Base-by-base conservation (phyloP, 805 yeast genomes). In the Kurtzmaniella cleridarum region DNA sequence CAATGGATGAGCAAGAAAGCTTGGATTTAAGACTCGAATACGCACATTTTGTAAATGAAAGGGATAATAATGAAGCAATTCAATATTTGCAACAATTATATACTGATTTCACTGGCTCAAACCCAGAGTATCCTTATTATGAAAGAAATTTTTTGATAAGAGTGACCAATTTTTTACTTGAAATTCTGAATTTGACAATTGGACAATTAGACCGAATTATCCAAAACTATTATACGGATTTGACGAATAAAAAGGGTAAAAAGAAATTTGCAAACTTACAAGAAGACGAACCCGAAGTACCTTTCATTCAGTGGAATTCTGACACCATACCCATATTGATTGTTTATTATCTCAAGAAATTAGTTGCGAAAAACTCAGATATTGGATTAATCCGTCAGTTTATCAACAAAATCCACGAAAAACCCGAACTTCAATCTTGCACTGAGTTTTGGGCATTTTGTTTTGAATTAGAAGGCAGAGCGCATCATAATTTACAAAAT, bases 371-470 rank as follows among this genome's bases (percentile, higher is more conserved):
- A 8, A 20, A 20, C 8, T 20, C 24, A 20, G 24, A 20, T 20
- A 8, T 20, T 20, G 8, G 24, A 5, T 5, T 8, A 23, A 42
- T 54, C 12, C 46, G 68, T 18, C 41, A 41, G n/a, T 55, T 65
- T 33, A 66, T 57, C 49, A 62, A 62, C 43, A 47, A 42, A 16
- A 47, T 50, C 38, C 49, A 56, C 42, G 40, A 41, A 3, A 55
- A 65, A 26, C 45, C 51, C 1, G 50, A 59, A 3, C 50, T 80
- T 11, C 58, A 58, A 32, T 50, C 60, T 5, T 72, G 78, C 1
- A 56, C 57, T 4, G 49, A 66, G 15, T 84, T 79, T 48, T 83
- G 89, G 89, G 51, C 57, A 9, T 68, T 71, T 30, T 78, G 61
- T 43, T 69, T 81, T 43, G 73, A 75, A 34, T 78, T 73, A 48